These are phyloP conservation scores for Basipetospora chlamydospora DNA, from an alignment of 2,329 filamentous ascomycete genomes.

Conservation along the genomic window DNA sequence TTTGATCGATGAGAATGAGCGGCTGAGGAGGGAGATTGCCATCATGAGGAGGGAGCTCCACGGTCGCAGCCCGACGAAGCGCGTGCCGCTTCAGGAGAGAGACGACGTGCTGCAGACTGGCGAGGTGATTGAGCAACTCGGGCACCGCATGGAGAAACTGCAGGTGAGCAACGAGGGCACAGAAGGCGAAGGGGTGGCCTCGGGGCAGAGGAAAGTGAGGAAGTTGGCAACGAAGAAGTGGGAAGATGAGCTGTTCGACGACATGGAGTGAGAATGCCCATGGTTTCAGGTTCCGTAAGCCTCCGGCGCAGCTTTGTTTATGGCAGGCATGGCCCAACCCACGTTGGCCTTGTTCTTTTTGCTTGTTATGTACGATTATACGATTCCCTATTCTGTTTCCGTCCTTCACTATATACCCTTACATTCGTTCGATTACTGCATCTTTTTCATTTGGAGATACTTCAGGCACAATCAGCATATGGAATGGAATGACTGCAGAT, in stretches of 20 bases:
- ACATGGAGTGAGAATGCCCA: slow-evolving; percentile 7
- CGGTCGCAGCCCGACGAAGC: slow-evolving; percentile 47
- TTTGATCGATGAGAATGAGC: slow-evolving; percentile 56
- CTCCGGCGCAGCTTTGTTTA: too few relatives aligned
- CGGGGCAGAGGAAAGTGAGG: slow-evolving; percentile 40
- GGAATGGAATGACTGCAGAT: too few relatives aligned
- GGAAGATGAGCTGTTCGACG: slow-evolving; percentile 26
- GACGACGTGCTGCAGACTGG: slow-evolving; percentile 24
- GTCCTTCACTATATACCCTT: too few relatives aligned
- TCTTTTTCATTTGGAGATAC: too few relatives aligned
- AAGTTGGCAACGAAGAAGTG: slow-evolving; percentile 32
- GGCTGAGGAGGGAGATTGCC: slow-evolving; percentile 48
- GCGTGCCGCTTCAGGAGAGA: slow-evolving; percentile 38
- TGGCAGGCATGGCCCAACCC: too few relatives aligned
- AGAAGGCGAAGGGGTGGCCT: slow-evolving; percentile 15
- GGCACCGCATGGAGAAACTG: slow-evolving; percentile 35
- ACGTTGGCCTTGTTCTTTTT: not conserved
- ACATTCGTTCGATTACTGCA: too few relatives aligned
- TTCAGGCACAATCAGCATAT: too few relatives aligned
- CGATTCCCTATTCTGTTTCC: too few relatives aligned
- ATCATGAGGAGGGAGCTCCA: slow-evolving; percentile 52
- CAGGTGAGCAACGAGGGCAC: slow-evolving; percentile 26
- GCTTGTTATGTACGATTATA: not conserved
- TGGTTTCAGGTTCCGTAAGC: not conserved
- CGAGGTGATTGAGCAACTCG: slow-evolving; percentile 13